phyloP scores from a whole-genome alignment of 2,329 filamentous ascomycete species.

The Alternaria sp. region DNA sequence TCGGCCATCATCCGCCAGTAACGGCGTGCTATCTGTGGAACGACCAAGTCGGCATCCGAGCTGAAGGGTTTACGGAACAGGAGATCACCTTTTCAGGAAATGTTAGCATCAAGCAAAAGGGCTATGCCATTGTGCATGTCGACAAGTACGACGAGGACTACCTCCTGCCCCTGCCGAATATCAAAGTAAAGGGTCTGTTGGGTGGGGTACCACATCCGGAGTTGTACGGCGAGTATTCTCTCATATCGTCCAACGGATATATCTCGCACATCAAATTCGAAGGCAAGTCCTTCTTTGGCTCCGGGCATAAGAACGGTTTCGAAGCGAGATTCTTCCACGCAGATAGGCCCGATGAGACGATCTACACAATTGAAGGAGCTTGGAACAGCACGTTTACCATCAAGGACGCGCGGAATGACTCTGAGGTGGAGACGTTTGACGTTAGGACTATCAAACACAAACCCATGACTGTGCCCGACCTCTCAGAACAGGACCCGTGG shows the following conservation, averaged over 20 bases:
- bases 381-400: constrained; percentile 55
- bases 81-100: constrained; percentile 57
- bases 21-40: constrained; percentile 60
- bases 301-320: constrained; percentile 55
- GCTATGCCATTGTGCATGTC: constrained; percentile 56
- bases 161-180: constrained; percentile 56
- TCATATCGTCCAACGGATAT: constrained; percentile 54
- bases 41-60: constrained; percentile 53
- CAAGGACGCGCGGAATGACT: constrained; percentile 43
- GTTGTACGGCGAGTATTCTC: constrained; percentile 52
- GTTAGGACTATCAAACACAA: constrained; percentile 31
- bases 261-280: constrained; percentile 56
- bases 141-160: constrained; percentile 57
- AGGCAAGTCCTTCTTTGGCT: constrained; percentile 54
- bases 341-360: constrained; percentile 39
- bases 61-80: constrained; percentile 58
- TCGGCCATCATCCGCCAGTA: constrained; percentile 58
- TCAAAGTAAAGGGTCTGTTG: constrained; percentile 57
- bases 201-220: constrained; percentile 57
- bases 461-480: constrained; percentile 35
- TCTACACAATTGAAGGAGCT: constrained; percentile 53
- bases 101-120: constrained; percentile 58
- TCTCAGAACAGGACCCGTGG: constrained; percentile 56
- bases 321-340: constrained; percentile 51
- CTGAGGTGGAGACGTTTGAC: constrained; percentile 51